Conservation (phyloP, 192 early-diverging fungal genomes). For the Backusella psychrophila region DNA sequence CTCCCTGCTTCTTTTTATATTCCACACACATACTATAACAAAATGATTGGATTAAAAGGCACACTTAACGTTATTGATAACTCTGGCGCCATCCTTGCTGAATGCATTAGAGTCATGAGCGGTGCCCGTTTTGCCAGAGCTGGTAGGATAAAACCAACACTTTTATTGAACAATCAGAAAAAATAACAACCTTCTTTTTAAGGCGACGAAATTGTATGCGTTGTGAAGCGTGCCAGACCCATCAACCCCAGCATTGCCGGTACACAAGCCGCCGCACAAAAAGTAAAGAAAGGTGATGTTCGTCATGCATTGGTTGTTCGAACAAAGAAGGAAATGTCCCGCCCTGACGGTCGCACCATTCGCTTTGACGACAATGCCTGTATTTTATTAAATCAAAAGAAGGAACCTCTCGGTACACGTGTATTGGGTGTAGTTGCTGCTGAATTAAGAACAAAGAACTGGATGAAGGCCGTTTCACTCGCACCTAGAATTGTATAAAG, state of each 20-base stretch:
- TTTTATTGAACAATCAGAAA: neutral
- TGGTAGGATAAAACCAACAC: conserved; percentile 31
- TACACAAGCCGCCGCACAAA: conserved; percentile 56
- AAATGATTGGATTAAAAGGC: conserved; percentile 83
- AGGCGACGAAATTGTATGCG: conserved; percentile 93
- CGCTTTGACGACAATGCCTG: conserved; percentile 98
- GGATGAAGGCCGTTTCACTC: conserved; percentile 93
- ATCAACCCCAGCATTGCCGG: conserved; percentile 53
- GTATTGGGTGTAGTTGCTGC: conserved; percentile 87
- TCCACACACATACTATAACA: neutral
- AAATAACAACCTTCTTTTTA: conserved; percentile 20
- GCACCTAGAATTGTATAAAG: conserved; percentile 85
- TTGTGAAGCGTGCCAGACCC: conserved; percentile 92
- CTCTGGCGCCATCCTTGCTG: conserved; percentile 88
- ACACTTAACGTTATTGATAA: conserved; percentile 95
- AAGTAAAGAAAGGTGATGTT: conserved; percentile 94
- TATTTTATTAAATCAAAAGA: conserved; percentile 91
- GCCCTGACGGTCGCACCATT: conserved; percentile 89
- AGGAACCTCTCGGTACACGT: conserved; percentile 92
- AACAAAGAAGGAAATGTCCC: conserved; percentile 81
- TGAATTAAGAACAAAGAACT: conserved; percentile 91
- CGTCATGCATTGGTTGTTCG: conserved; percentile 87
- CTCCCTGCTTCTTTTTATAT: neutral
- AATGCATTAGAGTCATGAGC: conserved; percentile 92
- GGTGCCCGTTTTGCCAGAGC: conserved; percentile 71